phyloP scores from a whole-genome alignment of 2,329 filamentous ascomycete species.

The Penicillium carneum region DNA sequence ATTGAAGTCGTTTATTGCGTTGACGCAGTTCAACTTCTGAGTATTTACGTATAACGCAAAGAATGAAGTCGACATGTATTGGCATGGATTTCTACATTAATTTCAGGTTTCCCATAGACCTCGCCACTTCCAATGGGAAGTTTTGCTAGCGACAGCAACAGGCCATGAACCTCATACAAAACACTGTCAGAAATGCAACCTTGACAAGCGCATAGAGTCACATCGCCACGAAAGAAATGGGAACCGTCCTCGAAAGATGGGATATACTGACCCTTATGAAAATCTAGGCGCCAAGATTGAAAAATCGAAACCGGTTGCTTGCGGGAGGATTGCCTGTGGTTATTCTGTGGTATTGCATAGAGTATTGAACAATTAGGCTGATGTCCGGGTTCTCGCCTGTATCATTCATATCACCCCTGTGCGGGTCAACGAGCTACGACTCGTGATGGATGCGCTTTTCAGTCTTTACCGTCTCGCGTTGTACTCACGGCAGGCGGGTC shows the following conservation, averaged over 20 bases:
- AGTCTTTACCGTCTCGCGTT: slow-evolving; percentile 31
- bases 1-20: no score
- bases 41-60: background rate
- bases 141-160: background rate
- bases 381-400: slow-evolving; percentile 1
- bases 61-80: background rate
- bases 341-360: slow-evolving; percentile 7
- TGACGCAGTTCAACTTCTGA: background rate
- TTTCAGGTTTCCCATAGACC: background rate
- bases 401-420: slow-evolving; percentile 9
- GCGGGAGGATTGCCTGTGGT: background rate
- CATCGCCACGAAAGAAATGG: background rate
- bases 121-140: background rate
- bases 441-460: slow-evolving; percentile 2
- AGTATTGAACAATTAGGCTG: background rate
- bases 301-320: slow-evolving; percentile 2
- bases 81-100: background rate
- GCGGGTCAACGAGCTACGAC: background rate
- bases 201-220: background rate
- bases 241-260: background rate
- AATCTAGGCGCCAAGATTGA: background rate
- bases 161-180: background rate
- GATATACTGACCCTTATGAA: background rate
- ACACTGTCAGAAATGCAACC: background rate
- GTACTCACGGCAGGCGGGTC: slow-evolving; percentile 30